Conservation (phyloP, 83 land plant species). For the Thuja plicata region DNA sequence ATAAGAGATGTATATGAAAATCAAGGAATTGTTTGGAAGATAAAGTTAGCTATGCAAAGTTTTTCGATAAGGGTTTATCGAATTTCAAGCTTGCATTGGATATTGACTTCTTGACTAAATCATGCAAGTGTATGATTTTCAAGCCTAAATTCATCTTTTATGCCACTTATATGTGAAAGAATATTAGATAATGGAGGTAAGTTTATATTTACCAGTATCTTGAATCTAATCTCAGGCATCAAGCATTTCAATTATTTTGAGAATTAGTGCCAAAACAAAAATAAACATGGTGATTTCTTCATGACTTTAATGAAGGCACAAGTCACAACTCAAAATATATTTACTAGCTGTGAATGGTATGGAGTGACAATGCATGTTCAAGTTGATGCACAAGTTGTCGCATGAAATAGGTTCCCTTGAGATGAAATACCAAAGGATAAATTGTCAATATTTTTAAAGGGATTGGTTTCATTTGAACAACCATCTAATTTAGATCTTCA, state of each 20-base stretch:
- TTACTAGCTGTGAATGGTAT: too few relatives aligned
- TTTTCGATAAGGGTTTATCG: slow-evolving; percentile 93
- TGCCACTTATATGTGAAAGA: slow-evolving; percentile 90
- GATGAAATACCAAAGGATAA: too few relatives aligned
- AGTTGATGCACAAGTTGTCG: too few relatives aligned
- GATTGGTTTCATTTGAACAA: too few relatives aligned
- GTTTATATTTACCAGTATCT: slow-evolving; percentile 91
- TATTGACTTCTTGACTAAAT: too few relatives aligned
- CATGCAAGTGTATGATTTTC: too few relatives aligned
- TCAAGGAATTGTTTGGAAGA: slow-evolving; percentile 32
- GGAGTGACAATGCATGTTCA: too few relatives aligned
- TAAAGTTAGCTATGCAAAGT: slow-evolving; percentile 97
- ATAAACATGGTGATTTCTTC: slow-evolving; percentile 98
- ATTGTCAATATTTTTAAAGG: too few relatives aligned
- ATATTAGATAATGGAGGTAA: slow-evolving; percentile 98
- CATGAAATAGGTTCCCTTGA: too few relatives aligned
- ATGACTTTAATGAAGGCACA: slow-evolving; percentile 96
- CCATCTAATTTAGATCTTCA: too few relatives aligned
- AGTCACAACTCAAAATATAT: slow-evolving; percentile 18
- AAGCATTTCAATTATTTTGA: slow-evolving; percentile 94
- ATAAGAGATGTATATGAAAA: too few relatives aligned
- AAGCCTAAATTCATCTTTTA: too few relatives aligned
- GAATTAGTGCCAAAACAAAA: slow-evolving; percentile 99
- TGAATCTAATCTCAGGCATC: slow-evolving; percentile 83
- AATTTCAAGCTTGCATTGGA: slow-evolving; percentile 94